Evolutionary conservation across 2,329 filamentous ascomycete species (phyloP).

Genomic region (Penicillium sp.): DNA sequence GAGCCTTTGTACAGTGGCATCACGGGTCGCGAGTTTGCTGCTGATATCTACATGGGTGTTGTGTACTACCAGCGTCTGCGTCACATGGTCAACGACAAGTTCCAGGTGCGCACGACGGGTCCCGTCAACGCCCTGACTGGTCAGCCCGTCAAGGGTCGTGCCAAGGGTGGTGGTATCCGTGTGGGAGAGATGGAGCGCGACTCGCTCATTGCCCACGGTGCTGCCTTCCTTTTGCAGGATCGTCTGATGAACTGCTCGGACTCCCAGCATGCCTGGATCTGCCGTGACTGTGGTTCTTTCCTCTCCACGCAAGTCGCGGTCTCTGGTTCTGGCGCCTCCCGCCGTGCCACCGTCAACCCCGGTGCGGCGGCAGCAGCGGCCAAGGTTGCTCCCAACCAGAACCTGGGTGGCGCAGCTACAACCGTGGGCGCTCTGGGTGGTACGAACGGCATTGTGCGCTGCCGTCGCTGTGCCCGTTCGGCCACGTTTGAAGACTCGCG

Average conservation of each 20-base stretch:
- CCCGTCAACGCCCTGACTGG: constrained; percentile 85
- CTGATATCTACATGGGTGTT: constrained; percentile 93
- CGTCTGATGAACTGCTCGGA: constrained; percentile 96
- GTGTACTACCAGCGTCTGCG: constrained; percentile 97
- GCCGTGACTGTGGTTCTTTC: constrained; percentile 83
- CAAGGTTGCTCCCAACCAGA: constrained; percentile 27
- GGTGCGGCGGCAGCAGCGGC: constrained; percentile 26
- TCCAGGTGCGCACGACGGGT: constrained; percentile 92
- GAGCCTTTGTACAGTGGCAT: constrained; percentile 98
- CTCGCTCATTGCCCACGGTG: constrained; percentile 87
- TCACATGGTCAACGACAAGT: constrained; percentile 99
- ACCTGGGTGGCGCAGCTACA: constrained; percentile 40
- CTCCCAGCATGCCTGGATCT: constrained; percentile 84
- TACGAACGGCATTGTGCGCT: constrained; percentile 60
- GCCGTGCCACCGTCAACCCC: constrained; percentile 25
- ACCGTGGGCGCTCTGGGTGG: constrained; percentile 56
- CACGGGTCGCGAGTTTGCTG: constrained; percentile 86
- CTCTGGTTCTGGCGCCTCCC: constrained; percentile 21
- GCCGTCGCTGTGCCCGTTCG: constrained; percentile 68
- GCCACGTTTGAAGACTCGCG: constrained; percentile 59
- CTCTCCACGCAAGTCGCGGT: constrained; percentile 64
- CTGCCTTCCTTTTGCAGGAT: constrained; percentile 90
- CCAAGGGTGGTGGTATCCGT: constrained; percentile 95
- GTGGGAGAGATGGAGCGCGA: constrained; percentile 99
- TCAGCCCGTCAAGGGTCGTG: constrained; percentile 94